phyloP scores from a whole-genome alignment of 2,329 filamentous ascomycete species.

The Ciborinia camelliae region DNA sequence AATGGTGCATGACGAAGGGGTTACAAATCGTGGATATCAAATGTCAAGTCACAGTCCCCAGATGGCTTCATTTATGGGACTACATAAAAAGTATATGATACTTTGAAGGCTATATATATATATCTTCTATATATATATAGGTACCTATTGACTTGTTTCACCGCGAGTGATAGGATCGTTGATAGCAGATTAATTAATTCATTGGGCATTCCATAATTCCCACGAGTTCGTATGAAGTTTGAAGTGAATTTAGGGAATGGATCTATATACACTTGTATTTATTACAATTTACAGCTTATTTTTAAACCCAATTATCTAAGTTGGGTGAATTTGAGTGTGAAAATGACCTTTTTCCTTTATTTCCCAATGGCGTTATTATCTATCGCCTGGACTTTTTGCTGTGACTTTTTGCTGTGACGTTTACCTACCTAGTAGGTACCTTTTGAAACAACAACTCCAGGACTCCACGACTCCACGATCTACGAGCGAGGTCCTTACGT shows the following conservation, averaged over 20 bases:
- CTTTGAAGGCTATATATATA: neutral
- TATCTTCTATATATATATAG: neutral
- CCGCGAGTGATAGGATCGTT: neutral
- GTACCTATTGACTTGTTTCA: neutral
- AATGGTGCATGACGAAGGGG: constrained; percentile 62
- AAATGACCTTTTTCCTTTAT: neutral
- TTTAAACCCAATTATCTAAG: neutral
- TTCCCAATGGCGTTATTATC: neutral
- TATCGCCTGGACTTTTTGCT: too few relatives aligned
- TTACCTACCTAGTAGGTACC: too few relatives aligned
- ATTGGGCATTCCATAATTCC: neutral
- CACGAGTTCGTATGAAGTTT: too few relatives aligned
- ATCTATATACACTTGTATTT: neutral
- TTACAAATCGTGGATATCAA: constrained; percentile 34
- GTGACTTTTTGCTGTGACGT: too few relatives aligned
- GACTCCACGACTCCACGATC: too few relatives aligned
- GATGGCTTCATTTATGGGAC: neutral
- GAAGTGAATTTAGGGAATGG: neutral
- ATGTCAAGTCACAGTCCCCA: neutral
- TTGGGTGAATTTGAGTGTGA: neutral
- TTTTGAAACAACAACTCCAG: too few relatives aligned
- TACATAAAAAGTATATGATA: neutral
- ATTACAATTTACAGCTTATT: too few relatives aligned
- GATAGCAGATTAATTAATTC: neutral
- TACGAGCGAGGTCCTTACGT: too few relatives aligned